Base-by-base conservation (phyloP, 106 monocot species). In the Narthecium ossifragum region DNA sequence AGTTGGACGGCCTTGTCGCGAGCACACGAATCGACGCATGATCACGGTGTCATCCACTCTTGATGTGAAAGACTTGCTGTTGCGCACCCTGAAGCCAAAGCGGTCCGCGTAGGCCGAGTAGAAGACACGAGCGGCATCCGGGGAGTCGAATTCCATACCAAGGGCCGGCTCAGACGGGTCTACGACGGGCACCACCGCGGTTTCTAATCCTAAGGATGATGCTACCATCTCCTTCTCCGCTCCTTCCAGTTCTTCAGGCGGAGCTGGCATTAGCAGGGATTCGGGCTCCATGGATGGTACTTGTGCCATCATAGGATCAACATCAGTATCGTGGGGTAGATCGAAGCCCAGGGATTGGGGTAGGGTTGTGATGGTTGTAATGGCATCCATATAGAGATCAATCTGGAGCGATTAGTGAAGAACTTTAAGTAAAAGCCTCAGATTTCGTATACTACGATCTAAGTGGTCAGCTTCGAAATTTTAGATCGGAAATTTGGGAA, bases 1-100 rank as follows among this genome's bases (percentile, higher is more conserved):
- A 3, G 82, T 58, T 12, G 81, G 85, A 31, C 66, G 51, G 14
- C 90, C 90, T 59, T 91, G 82, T 31, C 82, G 82, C 8, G 90
- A 91, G 48, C 90, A 91, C 31, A 91, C 90, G 46, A 91, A 91
- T 17, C 90, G 65, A 23, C 90, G 78, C 90, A 91, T 91, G 49
- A 91, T 85, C 37, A 88, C 80, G 0, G 80, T 74, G 46, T 88
- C 88, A 18, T 88, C 88, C 13, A 80, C 77, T 31, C 88, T 70
- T 2, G 88, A 88, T 8, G 83, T 88, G 67, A 80, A 80, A 22
- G 85, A 91, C 68, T 85, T 91, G 69, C 85, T 82, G 55, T 82
- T 85, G 29, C 90, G 81, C 31, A 91, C 76, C 31, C 82, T 66
- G 58, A 91, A 91, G 26, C 90, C 90, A 2, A 73, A 12, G 23